Conservation (phyloP, 2,329 filamentous ascomycete genomes). For the Neurospora sp. region DNA sequence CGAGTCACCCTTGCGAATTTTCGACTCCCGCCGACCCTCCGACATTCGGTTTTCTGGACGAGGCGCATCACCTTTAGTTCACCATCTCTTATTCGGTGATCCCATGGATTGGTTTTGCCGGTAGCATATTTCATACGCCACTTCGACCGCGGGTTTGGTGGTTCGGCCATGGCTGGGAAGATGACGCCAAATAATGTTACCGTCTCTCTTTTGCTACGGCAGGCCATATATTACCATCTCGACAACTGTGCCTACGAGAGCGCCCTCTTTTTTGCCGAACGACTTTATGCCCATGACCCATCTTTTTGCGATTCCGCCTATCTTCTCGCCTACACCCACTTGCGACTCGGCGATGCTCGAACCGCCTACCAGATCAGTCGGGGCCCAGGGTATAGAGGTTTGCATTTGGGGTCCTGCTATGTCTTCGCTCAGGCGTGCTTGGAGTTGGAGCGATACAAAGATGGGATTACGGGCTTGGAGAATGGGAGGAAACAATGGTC, state of each 20-base stretch:
- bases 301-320: conserved; percentile 72
- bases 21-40: background rate
- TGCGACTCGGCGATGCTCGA: conserved; percentile 71
- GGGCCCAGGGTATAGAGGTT: conserved; percentile 56
- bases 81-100: conserved; percentile 2
- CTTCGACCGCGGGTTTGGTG: conserved; percentile 12
- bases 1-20: background rate
- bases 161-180: conserved; percentile 8
- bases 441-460: conserved; percentile 64
- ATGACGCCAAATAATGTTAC: conserved; percentile 45
- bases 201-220: conserved; percentile 43
- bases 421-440: conserved; percentile 86
- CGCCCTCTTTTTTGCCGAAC: conserved; percentile 85
- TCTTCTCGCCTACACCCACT: conserved; percentile 74
- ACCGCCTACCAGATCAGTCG: conserved; percentile 80
- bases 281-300: conserved; percentile 74
- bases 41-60: background rate
- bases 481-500: conserved; percentile 69
- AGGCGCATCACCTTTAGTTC: background rate
- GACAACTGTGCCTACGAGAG: conserved; percentile 86
- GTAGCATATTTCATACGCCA: conserved; percentile 14
- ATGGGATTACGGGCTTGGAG: conserved; percentile 77
- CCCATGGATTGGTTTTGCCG: conserved; percentile 25
- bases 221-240: conserved; percentile 59
- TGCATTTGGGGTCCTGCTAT: conserved; percentile 79